Evolutionary conservation across 805 yeast genomes (phyloP).

Genomic region (Yamadazyma sp.): DNA sequence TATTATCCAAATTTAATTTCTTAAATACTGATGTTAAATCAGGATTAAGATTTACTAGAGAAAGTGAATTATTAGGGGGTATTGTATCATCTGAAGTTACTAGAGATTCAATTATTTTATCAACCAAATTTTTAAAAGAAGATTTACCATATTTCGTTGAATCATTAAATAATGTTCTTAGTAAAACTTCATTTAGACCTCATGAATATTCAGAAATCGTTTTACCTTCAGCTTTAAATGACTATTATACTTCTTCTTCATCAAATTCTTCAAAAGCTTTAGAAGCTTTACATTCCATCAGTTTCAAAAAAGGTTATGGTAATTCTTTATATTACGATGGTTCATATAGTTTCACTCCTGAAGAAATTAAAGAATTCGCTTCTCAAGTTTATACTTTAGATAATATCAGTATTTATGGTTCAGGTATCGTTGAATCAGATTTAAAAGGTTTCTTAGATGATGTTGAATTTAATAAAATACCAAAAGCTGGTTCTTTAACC

Average conservation of each 20-base stretch:
- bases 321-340: conserved; percentile 76
- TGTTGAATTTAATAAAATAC: conserved; percentile 60
- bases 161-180: conserved; percentile 70
- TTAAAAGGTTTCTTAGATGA: conserved; percentile 64
- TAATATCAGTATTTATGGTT: conserved; percentile 67
- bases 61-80: conserved; percentile 92
- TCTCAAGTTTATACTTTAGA: conserved; percentile 63
- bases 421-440: conserved; percentile 72
- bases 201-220: conserved; percentile 84
- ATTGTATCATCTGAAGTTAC: conserved; percentile 62
- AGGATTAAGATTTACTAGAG: conserved; percentile 90
- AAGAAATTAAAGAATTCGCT: conserved; percentile 67
- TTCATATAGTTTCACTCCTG: conserved; percentile 49
- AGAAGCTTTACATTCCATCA: conserved; percentile 74
- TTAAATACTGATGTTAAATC: conserved; percentile 79
- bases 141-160: conserved; percentile 90
- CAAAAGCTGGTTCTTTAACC: conserved; percentile 52
- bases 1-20: conserved; percentile 80
- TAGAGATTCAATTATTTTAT: conserved; percentile 80
- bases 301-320: conserved; percentile 88
- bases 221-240: conserved; percentile 70
- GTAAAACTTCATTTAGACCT: conserved; percentile 70
- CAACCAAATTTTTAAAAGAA: conserved; percentile 79
- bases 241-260: conserved; percentile 49
- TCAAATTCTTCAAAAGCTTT: conserved; percentile 59